Evolutionary conservation across 345 rosid genomes (phyloP).

Genomic region (Boechera divaricarpa): DNA sequence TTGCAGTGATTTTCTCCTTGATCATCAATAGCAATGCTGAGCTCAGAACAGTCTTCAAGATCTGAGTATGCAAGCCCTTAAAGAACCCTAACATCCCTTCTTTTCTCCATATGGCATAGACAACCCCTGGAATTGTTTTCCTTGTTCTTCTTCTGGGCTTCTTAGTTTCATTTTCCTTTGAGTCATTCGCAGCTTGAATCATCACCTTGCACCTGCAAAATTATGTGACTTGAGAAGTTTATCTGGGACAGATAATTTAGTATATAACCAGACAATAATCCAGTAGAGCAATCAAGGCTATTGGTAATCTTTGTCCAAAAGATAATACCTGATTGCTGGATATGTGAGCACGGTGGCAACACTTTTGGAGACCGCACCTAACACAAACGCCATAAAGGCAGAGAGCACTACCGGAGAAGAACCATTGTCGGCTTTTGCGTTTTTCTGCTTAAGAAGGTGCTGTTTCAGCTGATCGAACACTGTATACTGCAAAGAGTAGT

Average conservation of each 20-base stretch:
- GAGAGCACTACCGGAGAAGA: constrained; percentile 63
- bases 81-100: constrained; percentile 82
- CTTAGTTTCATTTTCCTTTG: constrained; percentile 50
- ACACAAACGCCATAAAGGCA: constrained; percentile 72
- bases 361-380: constrained; percentile 89
- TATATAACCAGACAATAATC: background rate
- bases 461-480: constrained; percentile 91
- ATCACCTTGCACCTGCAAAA: constrained; percentile 79
- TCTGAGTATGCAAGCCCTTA: constrained; percentile 86
- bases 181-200: constrained; percentile 87
- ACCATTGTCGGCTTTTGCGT: constrained; percentile 43
- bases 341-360: constrained; percentile 79
- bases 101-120: constrained; percentile 61
- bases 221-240: background rate
- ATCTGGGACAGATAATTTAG: background rate
- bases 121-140: constrained; percentile 59
- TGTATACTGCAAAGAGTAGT: constrained; percentile 64
- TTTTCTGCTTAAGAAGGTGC: constrained; percentile 51
- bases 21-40: constrained; percentile 94
- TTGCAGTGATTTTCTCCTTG: constrained; percentile 84
- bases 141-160: constrained; percentile 47
- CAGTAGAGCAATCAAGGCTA: background rate
- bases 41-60: constrained; percentile 82
- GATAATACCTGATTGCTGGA: constrained; percentile 80
- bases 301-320: background rate